These are phyloP conservation scores for Westerdykella ornata DNA, from an alignment of 2,329 filamentous ascomycete species.

Conservation along the genomic window DNA sequence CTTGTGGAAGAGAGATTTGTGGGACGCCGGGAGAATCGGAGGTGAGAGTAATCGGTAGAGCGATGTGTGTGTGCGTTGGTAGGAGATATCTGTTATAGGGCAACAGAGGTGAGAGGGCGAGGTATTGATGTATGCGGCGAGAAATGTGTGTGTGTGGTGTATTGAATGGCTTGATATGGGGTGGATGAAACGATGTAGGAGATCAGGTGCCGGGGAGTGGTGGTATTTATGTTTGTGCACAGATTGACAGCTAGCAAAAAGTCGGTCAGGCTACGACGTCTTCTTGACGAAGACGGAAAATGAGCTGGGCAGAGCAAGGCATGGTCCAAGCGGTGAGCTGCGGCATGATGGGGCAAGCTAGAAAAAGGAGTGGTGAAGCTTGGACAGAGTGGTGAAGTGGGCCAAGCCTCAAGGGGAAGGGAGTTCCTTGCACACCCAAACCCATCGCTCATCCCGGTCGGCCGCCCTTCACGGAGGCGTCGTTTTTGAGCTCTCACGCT, in stretches of 20 bases:
- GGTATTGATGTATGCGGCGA: constrained; percentile 1
- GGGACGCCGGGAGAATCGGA: constrained; percentile 2
- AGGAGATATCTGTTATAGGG: no score
- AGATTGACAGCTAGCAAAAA: constrained; percentile 32
- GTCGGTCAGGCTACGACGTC: constrained; percentile 36
- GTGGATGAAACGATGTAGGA: constrained; percentile 6
- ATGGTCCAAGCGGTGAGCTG: constrained; percentile 36
- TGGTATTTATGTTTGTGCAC: constrained; percentile 38
- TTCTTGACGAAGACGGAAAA: constrained; percentile 39
- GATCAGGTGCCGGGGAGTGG: constrained; percentile 7
- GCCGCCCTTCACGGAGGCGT: constrained; percentile 29
- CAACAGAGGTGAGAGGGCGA: constrained; percentile 1
- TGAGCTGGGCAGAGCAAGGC: constrained; percentile 30
- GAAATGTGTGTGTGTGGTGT: constrained; percentile 7
- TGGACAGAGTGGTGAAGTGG: constrained; percentile 17
- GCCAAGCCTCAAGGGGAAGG: constrained; percentile 31
- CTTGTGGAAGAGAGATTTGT: constrained; percentile 4
- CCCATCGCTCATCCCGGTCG: constrained; percentile 35
- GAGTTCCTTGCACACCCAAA: constrained; percentile 17
- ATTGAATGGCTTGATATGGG: constrained; percentile 1
- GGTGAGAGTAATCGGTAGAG: background rate
- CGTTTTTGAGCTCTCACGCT: constrained; percentile 22
- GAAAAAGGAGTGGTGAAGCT: constrained; percentile 34
- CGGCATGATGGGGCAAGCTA: constrained; percentile 35
- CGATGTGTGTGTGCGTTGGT: background rate